These are phyloP conservation scores for Westerdykella ornata DNA, from an alignment of 2,329 filamentous ascomycete genomes.

Conservation along the genomic window DNA sequence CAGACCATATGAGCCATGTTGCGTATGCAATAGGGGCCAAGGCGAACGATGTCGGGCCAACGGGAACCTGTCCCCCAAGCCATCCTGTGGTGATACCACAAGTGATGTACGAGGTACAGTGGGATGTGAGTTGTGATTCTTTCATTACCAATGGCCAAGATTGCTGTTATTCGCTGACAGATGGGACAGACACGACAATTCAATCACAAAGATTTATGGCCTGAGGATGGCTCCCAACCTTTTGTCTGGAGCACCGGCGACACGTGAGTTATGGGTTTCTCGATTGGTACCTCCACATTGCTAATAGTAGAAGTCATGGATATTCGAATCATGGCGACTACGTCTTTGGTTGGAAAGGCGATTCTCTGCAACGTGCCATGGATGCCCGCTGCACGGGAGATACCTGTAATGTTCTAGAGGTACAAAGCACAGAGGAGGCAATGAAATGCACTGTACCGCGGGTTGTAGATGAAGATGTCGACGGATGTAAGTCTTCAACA, in stretches of 20 bases:
- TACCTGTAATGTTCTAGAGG: constrained; percentile 14
- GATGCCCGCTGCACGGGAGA: constrained; percentile 21
- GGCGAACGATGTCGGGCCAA: constrained; percentile 21
- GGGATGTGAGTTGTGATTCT: constrained; percentile 10
- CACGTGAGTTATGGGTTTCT: constrained; percentile 12
- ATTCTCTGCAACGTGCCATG: constrained; percentile 26
- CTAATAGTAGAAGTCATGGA: constrained; percentile 11
- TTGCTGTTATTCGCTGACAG: neutral
- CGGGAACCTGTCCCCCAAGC: constrained; percentile 19
- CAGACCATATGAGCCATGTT: constrained; percentile 43
- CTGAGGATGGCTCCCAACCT: constrained; percentile 12
- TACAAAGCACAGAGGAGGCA: constrained; percentile 18
- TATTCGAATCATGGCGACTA: constrained; percentile 26
- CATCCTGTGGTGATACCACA: constrained; percentile 26
- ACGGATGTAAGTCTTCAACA: constrained; percentile 8
- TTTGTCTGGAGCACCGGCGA: constrained; percentile 20
- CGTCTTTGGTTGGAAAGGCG: constrained; percentile 20
- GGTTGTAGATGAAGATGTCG: constrained; percentile 19
- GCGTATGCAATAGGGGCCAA: constrained; percentile 6
- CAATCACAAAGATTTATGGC: constrained; percentile 10
- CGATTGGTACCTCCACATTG: neutral
- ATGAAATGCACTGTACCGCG: constrained; percentile 20
- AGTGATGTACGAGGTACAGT: constrained; percentile 29
- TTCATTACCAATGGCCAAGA: neutral
- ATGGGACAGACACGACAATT: constrained; percentile 8